These are phyloP conservation scores for Przewalskia tangutica DNA, from an alignment of 257 asterid genomes.

Conservation along the genomic window DNA sequence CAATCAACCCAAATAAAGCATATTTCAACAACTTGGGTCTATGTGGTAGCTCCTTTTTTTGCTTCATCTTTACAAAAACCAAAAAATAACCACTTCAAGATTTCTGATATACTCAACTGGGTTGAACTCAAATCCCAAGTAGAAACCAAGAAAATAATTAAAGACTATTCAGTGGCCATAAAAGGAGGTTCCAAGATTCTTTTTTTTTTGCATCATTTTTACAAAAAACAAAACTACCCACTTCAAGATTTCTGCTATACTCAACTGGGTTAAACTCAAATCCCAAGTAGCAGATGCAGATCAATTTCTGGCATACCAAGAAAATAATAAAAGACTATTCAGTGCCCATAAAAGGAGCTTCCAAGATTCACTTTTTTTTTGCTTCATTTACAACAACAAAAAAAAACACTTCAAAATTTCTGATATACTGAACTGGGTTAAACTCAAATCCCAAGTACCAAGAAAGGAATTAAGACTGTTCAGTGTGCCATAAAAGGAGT, in stretches of 20 bases:
- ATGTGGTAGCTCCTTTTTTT: conserved; percentile 24
- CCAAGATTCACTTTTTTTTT: too few species aligned
- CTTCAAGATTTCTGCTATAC: neutral
- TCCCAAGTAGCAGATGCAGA: neutral
- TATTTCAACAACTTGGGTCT: conserved; percentile 40
- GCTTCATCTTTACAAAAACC: conserved; percentile 29
- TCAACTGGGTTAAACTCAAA: neutral
- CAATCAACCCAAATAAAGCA: conserved; percentile 31
- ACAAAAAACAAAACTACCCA: neutral
- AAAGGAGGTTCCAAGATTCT: too few species aligned
- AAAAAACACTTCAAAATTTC: neutral
- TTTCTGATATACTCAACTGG: neutral
- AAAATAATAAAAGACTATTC: too few species aligned
- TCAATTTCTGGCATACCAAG: too few species aligned
- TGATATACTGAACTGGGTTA: neutral
- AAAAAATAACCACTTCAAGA: neutral
- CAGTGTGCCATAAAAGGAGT: conserved; percentile 4
- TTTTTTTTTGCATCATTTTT: conserved; percentile 27
- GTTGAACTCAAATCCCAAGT: neutral
- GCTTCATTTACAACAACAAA: too few species aligned
- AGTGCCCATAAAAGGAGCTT: too few species aligned
- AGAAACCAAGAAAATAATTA: neutral
- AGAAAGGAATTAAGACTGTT: conserved; percentile 21
- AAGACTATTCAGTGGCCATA: too few species aligned
- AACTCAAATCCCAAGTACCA: conserved; percentile 28